Base-by-base conservation (phyloP, 225 moss, liverwort and hornwort genomes). In the Physcomitrium patens region DNA sequence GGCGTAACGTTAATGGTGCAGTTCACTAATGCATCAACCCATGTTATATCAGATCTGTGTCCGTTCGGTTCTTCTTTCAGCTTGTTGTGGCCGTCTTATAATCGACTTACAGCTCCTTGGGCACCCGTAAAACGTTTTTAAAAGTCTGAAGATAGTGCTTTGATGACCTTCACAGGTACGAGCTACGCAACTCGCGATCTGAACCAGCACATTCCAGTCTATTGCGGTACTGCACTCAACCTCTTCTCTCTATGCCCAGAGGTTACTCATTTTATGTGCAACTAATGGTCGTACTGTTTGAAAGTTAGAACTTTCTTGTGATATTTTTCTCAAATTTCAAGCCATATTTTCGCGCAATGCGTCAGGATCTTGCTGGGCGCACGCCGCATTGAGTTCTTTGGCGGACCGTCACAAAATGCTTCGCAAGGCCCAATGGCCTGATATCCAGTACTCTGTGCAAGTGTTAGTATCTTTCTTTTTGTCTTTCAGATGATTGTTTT, bases 291-390 rank as follows among this genome's bases (percentile, higher is more conserved):
- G 1, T 28, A 18, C 68, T 5, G 11, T 47, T 65, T 22, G 22
- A 7, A 65, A 15, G 3, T 3, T 12, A 7, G 2, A 6, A 4
- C n/a, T n/a, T n/a, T n/a, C 19, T 7, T 41, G 37, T 3, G 14
- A 37, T 1, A 19, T 7, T 12, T n/a, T 8, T 42, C 20, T 42
- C 69, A 22, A 54, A 55, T 41, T 41, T 54, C 14, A 20, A 37
- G 41, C 19, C n/a, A 19, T 31, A 0, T 53, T 28, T 68, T 31
- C 37, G 9, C 15, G 19, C 19, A 20, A 55, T 23, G 7, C 1
- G 22, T 60, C 89, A 95, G 95, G 95, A 63, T 93, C 96, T 10
- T 96, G 96, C 80, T 96, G 96, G 96, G 96, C 96, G n/a, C 93
- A 96, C 77, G 96, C 89, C n/a, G 79, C 93, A 59, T 59, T 91